Conservation (phyloP, 495 filamentous ascomycete genomes). For the Ramalina intermedia region DNA sequence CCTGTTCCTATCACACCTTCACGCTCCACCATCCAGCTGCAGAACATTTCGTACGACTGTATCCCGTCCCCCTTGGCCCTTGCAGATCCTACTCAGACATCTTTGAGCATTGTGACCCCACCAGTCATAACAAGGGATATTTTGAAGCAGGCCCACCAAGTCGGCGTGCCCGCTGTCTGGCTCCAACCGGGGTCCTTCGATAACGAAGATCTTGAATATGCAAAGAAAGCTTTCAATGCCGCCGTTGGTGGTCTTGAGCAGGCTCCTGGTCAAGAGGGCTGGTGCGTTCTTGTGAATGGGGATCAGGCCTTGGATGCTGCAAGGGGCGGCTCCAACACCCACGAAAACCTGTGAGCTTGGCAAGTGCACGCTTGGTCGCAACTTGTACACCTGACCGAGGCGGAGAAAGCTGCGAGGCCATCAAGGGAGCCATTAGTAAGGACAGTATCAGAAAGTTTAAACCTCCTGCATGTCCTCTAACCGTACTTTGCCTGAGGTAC, state of each 20-base stretch:
- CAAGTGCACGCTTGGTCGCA: no score
- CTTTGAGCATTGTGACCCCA: slow-evolving; percentile 76
- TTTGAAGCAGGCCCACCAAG: slow-evolving; percentile 63
- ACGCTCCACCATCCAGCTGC: slow-evolving; percentile 41
- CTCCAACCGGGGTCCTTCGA: slow-evolving; percentile 85
- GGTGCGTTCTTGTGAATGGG: slow-evolving; percentile 87
- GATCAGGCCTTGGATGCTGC: slow-evolving; percentile 52
- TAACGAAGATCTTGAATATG: slow-evolving; percentile 53
- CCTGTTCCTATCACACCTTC: slow-evolving; percentile 75
- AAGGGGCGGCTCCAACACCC: slow-evolving; percentile 22
- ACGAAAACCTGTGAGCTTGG: neutral
- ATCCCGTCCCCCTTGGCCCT: slow-evolving; percentile 50
- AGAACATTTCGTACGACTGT: slow-evolving; percentile 42
- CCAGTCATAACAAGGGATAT: slow-evolving; percentile 56
- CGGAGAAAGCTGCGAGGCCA: no score
- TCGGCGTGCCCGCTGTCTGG: slow-evolving; percentile 73
- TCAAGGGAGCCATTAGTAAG: no score
- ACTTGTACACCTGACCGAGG: no score
- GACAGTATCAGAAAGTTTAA: no score
- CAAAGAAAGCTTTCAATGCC: slow-evolving; percentile 47
- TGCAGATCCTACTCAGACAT: slow-evolving; percentile 49
- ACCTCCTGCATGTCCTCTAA: no score
- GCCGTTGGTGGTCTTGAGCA: slow-evolving; percentile 50
- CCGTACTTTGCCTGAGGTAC: no score
- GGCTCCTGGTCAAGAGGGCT: slow-evolving; percentile 57